phyloP scores from a whole-genome alignment of 108 stramenopile genomes.

The Cyclotella sp. region DNA sequence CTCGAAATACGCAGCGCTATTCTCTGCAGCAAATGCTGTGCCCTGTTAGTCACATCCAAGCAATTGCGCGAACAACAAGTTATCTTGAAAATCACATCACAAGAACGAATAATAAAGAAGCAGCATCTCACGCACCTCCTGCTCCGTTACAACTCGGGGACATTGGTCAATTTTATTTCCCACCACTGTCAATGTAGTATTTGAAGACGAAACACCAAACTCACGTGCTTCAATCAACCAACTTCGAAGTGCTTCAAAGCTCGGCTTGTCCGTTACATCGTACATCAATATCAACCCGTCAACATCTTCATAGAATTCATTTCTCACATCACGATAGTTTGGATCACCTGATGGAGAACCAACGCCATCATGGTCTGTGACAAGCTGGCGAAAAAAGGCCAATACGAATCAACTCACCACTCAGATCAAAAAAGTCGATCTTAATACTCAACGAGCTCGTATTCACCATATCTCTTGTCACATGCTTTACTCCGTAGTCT shows the following conservation, averaged over 20 bases:
- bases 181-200: constrained; percentile 63
- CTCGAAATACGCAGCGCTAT: constrained; percentile 70
- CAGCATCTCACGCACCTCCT: constrained; percentile 14
- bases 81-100: not conserved
- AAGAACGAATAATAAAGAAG: not conserved
- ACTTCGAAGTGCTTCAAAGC: constrained; percentile 62
- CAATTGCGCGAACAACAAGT: not conserved
- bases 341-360: constrained; percentile 54
- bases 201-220: constrained; percentile 52
- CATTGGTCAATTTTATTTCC: constrained; percentile 71
- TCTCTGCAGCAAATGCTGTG: constrained; percentile 53
- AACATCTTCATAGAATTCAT: constrained; percentile 86
- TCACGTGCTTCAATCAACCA: constrained; percentile 66
- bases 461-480: constrained; percentile 43
- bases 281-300: constrained; percentile 71
- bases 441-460: constrained; percentile 54
- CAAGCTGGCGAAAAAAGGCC: not conserved
- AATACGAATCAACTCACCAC: constrained; percentile 15
- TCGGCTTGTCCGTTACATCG: constrained; percentile 58
- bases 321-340: constrained; percentile 81
- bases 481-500: constrained; percentile 85
- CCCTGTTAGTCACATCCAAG: constrained; percentile 51
- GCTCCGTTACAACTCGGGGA: constrained; percentile 31
- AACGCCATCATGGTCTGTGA: constrained; percentile 44
- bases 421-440: constrained; percentile 50